These are phyloP conservation scores for Coprinopsis strossmayeri DNA, from an alignment of 768 basidiomycete species.

Conservation along the genomic window DNA sequence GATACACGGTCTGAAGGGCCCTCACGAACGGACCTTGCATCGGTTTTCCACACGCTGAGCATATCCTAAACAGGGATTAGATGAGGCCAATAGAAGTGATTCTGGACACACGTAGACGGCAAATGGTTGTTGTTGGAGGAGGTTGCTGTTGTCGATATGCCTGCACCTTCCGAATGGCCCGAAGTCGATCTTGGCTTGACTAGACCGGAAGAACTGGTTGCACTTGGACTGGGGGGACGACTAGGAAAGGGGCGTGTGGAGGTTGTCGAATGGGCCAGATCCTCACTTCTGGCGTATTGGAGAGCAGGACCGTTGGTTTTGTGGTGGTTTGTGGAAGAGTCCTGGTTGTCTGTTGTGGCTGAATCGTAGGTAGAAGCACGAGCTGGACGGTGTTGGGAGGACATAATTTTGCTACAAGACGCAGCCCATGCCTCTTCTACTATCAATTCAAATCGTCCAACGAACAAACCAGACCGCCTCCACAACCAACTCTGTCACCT, in stretches of 20 bases:
- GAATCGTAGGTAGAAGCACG: constrained; percentile 7
- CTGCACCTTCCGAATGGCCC: constrained; percentile 40
- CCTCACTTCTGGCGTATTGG: constrained; percentile 43
- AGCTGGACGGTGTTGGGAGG: background rate
- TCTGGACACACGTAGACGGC: constrained; percentile 41
- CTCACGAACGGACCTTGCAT: constrained; percentile 97
- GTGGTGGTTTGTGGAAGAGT: background rate
- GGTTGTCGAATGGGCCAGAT: constrained; percentile 50
- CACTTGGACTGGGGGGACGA: constrained; percentile 52
- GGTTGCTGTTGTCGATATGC: constrained; percentile 21
- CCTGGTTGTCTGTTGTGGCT: background rate
- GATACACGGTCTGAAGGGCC: constrained; percentile 88
- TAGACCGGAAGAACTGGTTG: constrained; percentile 31
- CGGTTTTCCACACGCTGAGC: constrained; percentile 69
- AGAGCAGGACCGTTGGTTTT: background rate
- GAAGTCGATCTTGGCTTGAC: constrained; percentile 47
- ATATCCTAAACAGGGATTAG: constrained; percentile 40
- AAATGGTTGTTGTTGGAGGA: constrained; percentile 49
- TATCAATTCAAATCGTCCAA: constrained; percentile 1
- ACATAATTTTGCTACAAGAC: background rate
- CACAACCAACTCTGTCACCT: background rate
- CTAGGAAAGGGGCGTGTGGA: constrained; percentile 39
- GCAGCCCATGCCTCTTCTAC: background rate
- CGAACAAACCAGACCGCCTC: background rate
- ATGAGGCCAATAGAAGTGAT: constrained; percentile 22